These are phyloP conservation scores for Thymus mandschuricus DNA, from an alignment of 257 asterid species.

Conservation along the genomic window DNA sequence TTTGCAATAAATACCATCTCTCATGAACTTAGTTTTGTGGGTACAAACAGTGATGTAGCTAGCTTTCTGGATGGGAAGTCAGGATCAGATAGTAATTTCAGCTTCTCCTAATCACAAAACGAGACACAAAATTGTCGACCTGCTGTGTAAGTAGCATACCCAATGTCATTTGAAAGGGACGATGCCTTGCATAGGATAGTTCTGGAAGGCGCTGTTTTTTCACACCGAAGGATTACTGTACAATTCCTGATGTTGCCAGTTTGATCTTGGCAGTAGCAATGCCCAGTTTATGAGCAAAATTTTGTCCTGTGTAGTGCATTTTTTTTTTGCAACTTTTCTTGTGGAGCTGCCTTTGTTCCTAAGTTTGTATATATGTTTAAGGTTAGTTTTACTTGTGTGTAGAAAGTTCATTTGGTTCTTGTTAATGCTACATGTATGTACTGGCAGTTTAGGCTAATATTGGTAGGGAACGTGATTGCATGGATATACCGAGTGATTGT, in stretches of 20 bases:
- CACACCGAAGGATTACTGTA: conserved; percentile 1
- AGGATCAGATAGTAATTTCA: conserved; percentile 20
- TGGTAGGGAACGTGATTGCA: neutral
- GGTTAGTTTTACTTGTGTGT: neutral
- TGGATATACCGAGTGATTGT: neutral
- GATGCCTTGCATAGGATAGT: neutral
- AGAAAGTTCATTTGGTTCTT: neutral
- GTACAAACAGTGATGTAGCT: conserved; percentile 4
- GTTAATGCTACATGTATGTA: conserved; percentile 2
- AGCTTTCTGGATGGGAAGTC: conserved; percentile 19
- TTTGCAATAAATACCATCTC: neutral
- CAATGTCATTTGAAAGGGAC: conserved; percentile 12
- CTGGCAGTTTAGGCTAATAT: neutral
- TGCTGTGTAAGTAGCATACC: conserved; percentile 16
- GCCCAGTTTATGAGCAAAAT: conserved; percentile 8
- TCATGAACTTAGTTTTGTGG: neutral
- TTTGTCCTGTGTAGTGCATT: neutral
- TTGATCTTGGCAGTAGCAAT: neutral
- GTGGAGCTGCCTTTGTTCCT: conserved; percentile 5
- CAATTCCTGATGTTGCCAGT: conserved; percentile 13
- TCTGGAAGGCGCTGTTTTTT: neutral
- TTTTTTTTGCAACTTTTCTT: neutral
- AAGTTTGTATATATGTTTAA: no score
- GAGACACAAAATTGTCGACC: conserved; percentile 6
- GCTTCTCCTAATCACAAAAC: conserved; percentile 14